A percentile compares a stretch with the other conserved stretches of the same genome.
Evolutionary conservation across 305 asterid species (phyloP).

Genomic region (Fraxinus ornus): DNA sequence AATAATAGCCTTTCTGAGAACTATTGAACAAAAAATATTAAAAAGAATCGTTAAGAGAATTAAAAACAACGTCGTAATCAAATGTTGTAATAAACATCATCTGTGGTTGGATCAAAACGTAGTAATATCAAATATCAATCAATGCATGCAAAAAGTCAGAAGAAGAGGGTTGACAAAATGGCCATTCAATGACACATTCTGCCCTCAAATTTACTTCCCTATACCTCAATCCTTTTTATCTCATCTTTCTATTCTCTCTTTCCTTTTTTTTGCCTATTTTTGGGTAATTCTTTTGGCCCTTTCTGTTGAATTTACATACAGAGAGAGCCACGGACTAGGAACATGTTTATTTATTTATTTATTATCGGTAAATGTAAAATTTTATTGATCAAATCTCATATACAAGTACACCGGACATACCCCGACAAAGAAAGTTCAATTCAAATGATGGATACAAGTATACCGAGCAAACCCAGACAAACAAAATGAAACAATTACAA

Average conservation of each 20-base stretch:
- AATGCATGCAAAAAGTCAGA: not conserved
- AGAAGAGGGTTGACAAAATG: conserved; percentile 34
- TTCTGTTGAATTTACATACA: not conserved
- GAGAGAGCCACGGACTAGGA: not conserved
- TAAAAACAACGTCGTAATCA: not conserved
- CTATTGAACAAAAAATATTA: not conserved
- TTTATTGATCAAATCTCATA: too few species aligned
- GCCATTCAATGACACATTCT: conserved; percentile 37
- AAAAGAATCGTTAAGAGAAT: not conserved
- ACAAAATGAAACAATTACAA: too few species aligned
- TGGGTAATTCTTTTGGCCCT: not conserved
- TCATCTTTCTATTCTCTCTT: not conserved
- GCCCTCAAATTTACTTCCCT: conserved; percentile 19
- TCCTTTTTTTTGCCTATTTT: not conserved
- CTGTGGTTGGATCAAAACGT: not conserved
- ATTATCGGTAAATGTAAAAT: too few species aligned
- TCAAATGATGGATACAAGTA: too few species aligned
- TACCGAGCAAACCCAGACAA: too few species aligned
- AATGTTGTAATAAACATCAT: not conserved
- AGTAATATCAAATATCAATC: not conserved
- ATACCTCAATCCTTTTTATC: not conserved
- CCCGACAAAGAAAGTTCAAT: too few species aligned
- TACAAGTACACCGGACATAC: too few species aligned
- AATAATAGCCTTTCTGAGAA: not conserved
- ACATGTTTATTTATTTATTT: not conserved